Conservation (phyloP, 169 alveolate genomes). For the Cryptosporidium sp. region DNA sequence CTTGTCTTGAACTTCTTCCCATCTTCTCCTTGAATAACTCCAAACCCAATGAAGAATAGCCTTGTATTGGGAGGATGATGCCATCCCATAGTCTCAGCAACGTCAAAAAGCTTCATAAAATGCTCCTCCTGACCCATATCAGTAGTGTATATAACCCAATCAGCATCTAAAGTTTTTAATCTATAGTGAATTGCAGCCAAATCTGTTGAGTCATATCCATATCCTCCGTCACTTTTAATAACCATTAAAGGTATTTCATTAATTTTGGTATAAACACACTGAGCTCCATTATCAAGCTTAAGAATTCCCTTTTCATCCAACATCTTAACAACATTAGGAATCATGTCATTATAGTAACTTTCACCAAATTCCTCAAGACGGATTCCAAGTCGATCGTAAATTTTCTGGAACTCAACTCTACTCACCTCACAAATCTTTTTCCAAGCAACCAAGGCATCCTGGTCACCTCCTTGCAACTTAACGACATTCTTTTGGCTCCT, state of each 20-base stretch:
- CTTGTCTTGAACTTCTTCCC: constrained; percentile 97
- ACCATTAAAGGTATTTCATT: constrained; percentile 92
- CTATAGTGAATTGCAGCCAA: constrained; percentile 94
- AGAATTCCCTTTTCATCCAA: constrained; percentile 85
- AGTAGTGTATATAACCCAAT: constrained; percentile 95
- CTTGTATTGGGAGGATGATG: constrained; percentile 85
- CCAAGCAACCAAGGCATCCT: constrained; percentile 88
- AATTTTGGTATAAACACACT: constrained; percentile 89
- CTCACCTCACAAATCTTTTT: constrained; percentile 90
- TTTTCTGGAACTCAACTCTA: constrained; percentile 86
- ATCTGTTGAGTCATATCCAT: constrained; percentile 98
- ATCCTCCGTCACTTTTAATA: constrained; percentile 98
- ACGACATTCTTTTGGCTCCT: constrained; percentile 88
- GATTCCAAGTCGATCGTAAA: constrained; percentile 90
- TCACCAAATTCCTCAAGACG: constrained; percentile 93
- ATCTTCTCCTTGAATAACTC: constrained; percentile 93
- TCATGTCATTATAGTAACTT: constrained; percentile 92
- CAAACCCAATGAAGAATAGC: constrained; percentile 97
- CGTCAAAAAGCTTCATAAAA: constrained; percentile 93
- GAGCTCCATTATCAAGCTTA: constrained; percentile 93
- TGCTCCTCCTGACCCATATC: constrained; percentile 96
- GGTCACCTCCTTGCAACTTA: constrained; percentile 89
- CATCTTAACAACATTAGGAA: constrained; percentile 86
- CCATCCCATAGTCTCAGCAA: constrained; percentile 93
- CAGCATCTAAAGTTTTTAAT: constrained; percentile 82